These are phyloP conservation scores for Saccharum officinarum DNA, from an alignment of 176 grass and related monocot genomes.

Conservation along the genomic window DNA sequence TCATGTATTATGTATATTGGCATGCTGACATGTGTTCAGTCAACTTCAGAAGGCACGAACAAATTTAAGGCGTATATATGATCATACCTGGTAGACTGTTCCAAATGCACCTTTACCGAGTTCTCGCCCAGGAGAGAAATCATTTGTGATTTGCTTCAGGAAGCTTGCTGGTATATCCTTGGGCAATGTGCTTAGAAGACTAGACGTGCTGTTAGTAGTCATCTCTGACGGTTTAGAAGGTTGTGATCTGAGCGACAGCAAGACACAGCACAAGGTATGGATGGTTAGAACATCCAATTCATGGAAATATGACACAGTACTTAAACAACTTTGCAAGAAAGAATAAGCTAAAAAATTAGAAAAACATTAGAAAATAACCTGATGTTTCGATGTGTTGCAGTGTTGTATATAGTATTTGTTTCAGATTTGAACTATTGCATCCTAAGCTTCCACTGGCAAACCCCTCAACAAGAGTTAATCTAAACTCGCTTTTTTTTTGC, in stretches of 20 bases:
- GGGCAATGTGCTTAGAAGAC: constrained; percentile 1
- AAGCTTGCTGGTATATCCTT: constrained; percentile 27
- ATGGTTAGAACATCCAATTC: not conserved
- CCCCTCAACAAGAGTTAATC: not conserved
- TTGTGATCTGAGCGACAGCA: not conserved
- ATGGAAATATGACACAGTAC: not conserved
- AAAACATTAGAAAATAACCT: not conserved
- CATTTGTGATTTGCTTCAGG: constrained; percentile 10
- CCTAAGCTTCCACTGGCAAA: not conserved
- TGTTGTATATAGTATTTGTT: not conserved
- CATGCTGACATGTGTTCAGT: not conserved
- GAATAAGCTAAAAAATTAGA: not conserved
- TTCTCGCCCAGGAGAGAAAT: not conserved
- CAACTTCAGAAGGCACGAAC: not conserved
- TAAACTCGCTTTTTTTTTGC: not conserved
- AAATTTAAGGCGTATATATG: not conserved
- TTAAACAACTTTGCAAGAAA: not conserved
- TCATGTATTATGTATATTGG: not conserved
- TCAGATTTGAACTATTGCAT: not conserved
- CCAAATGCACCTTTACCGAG: constrained; percentile 39
- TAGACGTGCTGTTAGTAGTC: not conserved
- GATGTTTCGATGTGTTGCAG: not conserved
- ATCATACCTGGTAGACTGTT: constrained; percentile 33
- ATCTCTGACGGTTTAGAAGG: not conserved
- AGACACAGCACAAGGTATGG: not conserved